Evolutionary conservation across 495 filamentous ascomycete genomes (phyloP).

Genomic region (Talaromyces nanjingensis): DNA sequence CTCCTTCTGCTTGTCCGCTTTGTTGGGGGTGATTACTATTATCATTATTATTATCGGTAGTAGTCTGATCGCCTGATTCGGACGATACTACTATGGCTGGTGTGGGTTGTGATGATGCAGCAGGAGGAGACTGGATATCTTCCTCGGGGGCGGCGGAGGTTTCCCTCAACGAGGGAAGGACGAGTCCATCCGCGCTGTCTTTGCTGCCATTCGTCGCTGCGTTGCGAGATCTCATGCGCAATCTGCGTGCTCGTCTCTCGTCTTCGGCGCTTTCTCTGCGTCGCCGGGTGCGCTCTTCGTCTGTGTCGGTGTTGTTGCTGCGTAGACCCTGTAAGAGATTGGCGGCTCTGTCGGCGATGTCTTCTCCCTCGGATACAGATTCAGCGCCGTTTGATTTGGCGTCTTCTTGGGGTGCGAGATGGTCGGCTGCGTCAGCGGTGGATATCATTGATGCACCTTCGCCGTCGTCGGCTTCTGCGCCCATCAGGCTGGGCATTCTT

Average conservation of each 20-base stretch:
- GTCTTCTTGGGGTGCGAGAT: constrained; percentile 2
- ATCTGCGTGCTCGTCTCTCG: constrained; percentile 51
- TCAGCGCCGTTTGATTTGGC: constrained; percentile 16
- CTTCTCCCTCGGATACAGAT: constrained; percentile 54
- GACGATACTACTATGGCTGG: constrained; percentile 34
- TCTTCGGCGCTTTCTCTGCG: constrained; percentile 64
- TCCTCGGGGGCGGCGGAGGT: not conserved
- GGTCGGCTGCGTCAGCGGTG: constrained; percentile 22
- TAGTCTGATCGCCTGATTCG: not conserved
- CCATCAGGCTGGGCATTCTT: constrained; percentile 63
- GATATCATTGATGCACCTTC: constrained; percentile 16
- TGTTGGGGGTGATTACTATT: not conserved
- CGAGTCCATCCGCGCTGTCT: constrained; percentile 34
- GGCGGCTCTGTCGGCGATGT: constrained; percentile 77
- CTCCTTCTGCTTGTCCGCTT: not conserved
- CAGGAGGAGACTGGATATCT: constrained; percentile 20
- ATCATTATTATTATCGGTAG: not conserved
- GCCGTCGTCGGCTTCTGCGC: constrained; percentile 22
- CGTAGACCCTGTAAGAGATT: constrained; percentile 74
- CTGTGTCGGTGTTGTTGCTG: constrained; percentile 51
- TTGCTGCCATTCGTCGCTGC: constrained; percentile 38
- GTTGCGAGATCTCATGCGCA: constrained; percentile 49
- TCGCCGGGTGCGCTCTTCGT: constrained; percentile 51
- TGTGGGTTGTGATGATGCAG: constrained; percentile 13
- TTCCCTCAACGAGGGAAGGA: constrained; percentile 25